These are phyloP conservation scores for Naganishia sp. DNA, from an alignment of 1,284 basidiomycete genomes.

Conservation along the genomic window DNA sequence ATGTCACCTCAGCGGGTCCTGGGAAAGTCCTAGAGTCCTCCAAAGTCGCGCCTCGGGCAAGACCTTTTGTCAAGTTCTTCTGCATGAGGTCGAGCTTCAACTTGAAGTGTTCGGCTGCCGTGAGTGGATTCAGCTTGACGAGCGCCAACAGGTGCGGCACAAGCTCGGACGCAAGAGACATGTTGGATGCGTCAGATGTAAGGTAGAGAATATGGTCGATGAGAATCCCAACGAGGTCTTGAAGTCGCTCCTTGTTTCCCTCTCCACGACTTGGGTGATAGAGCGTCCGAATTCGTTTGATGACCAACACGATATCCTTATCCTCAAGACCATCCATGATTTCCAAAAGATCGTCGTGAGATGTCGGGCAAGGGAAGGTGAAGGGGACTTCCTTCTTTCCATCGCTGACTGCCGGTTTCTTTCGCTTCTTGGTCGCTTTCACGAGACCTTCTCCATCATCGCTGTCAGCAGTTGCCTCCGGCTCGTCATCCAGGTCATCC, in stretches of 20 bases:
- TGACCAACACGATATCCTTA: constrained; percentile 73
- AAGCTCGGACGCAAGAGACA: constrained; percentile 61
- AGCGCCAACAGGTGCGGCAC: constrained; percentile 81
- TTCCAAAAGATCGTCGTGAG: constrained; percentile 83
- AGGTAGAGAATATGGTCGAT: constrained; percentile 87
- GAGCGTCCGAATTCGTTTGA: constrained; percentile 86
- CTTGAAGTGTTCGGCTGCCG: constrained; percentile 76
- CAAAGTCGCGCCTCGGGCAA: constrained; percentile 70
- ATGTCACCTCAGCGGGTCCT: constrained; percentile 73
- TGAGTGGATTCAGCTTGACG: constrained; percentile 76
- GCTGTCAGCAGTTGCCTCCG: constrained; percentile 8
- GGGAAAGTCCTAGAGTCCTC: constrained; percentile 82
- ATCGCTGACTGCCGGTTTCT: constrained; percentile 56
- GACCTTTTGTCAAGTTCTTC: constrained; percentile 84
- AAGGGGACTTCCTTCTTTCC: constrained; percentile 72
- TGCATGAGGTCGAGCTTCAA: constrained; percentile 87
- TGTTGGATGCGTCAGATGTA: constrained; percentile 60
- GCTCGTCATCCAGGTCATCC: constrained; percentile 31
- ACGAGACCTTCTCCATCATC: constrained; percentile 33
- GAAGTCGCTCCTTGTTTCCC: constrained; percentile 89
- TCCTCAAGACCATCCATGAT: constrained; percentile 71
- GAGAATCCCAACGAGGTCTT: constrained; percentile 78
- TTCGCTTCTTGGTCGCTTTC: constrained; percentile 41
- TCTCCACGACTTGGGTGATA: constrained; percentile 87
- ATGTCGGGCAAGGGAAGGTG: constrained; percentile 85